Evolutionary conservation across 441 rosid genomes (phyloP), one percentile per base, ranked within the genome.

Genomic region (Omphalea diandra): DNA sequence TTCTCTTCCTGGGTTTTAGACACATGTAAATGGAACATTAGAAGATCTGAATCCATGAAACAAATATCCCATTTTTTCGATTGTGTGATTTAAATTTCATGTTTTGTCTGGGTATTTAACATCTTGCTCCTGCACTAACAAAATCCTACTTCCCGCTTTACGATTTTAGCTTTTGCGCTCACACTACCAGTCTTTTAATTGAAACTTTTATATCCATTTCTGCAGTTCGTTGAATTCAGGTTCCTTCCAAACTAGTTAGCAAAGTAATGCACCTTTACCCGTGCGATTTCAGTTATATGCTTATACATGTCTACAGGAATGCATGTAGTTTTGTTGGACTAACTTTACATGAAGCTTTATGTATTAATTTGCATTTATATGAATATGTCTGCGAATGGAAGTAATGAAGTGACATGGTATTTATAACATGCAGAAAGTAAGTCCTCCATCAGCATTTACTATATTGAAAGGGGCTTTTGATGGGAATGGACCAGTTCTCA

Each of bases 401-500:
- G 6, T 17, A 10, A n/a, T n/a, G n/a, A 54, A 50, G 1, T 27
- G 32, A 20, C 14, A 20, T 69, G 32, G 1, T 43, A 18, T 33
- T 24, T 44, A 15, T 46, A 44, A 12, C 12, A 70, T 76, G 81
- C 81, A 93, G 97, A 90, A 88, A 79, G 88, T 93, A 79, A 83
- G 76, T 64, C 93, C 98, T 68, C 98, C 98, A 12, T 77, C 91
- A 18, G 79, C 73, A 2, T 93, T 86, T 73, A 78, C 83, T 6
- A 81, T 93, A 18, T 63, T 85, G 70, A 88, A 87, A 79, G 94
- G 93, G 18, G 84, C 97, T 0, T 82, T 93, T 18, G 90, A 90
- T n/a, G 77, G 75, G 43, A 77, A 75, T 57, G 93, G 90, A 5
- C 94, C 97, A 0, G 97, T 93, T 69, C 87, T 90, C 57, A 75